phyloP scores from a whole-genome alignment of 768 basidiomycete species.

The Sporobolomyces pararoseus region DNA sequence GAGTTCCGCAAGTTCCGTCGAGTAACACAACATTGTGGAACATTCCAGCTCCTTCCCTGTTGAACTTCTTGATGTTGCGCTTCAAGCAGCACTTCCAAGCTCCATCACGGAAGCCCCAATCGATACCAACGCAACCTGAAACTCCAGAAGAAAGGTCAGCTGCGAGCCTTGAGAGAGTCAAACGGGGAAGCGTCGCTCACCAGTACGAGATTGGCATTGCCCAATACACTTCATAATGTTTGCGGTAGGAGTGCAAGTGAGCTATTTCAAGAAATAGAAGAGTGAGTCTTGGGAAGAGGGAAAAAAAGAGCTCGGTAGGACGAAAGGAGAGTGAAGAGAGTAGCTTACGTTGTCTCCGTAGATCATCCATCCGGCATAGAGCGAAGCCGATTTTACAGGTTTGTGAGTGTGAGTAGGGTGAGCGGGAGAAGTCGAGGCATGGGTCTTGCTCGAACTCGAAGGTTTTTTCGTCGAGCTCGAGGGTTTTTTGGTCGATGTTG shows the following conservation, averaged over 20 bases:
- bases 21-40: background rate
- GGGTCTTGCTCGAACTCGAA: background rate
- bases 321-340: background rate
- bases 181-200: background rate
- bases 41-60: background rate
- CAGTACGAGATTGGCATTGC: background rate
- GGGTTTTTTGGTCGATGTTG: background rate
- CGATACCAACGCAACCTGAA: background rate
- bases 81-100: background rate
- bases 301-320: background rate
- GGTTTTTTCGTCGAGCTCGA: background rate
- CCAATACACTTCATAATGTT: background rate
- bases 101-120: background rate
- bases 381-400: background rate
- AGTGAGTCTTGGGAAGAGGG: background rate
- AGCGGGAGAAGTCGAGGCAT: background rate
- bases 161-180: too few species aligned
- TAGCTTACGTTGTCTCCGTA: background rate
- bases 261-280: background rate
- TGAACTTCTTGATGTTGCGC: slow-evolving; percentile 3
- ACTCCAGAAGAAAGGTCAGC: background rate
- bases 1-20: background rate
- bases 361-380: background rate
- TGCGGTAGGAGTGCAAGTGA: background rate
- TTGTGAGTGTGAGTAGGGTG: background rate